These are phyloP conservation scores for Beauveria sp. DNA, from an alignment of 2,329 filamentous ascomycete genomes.

Conservation along the genomic window DNA sequence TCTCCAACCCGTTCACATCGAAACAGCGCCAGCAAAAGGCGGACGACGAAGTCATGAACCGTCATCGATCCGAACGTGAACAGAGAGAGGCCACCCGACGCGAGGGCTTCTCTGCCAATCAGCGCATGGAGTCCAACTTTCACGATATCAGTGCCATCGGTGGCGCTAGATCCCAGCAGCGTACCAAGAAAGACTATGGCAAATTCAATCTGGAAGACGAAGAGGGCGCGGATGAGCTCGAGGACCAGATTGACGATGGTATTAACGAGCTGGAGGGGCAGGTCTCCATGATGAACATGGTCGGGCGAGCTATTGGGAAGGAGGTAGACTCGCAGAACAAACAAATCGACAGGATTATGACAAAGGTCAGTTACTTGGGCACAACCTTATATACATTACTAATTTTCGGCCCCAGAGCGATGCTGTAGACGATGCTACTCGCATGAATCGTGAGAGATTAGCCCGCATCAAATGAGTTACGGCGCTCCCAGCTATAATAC, in stretches of 20 bases:
- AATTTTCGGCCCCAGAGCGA: constrained; percentile 55
- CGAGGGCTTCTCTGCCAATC: constrained; percentile 42
- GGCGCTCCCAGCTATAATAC: neutral
- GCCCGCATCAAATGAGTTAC: constrained; percentile 45
- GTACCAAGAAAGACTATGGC: constrained; percentile 33
- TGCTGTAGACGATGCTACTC: constrained; percentile 71
- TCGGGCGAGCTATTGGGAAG: constrained; percentile 65
- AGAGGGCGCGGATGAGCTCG: constrained; percentile 41
- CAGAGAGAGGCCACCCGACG: constrained; percentile 54
- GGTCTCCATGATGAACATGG: constrained; percentile 62
- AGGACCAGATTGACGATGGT: constrained; percentile 48
- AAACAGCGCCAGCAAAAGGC: constrained; percentile 54
- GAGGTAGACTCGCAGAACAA: constrained; percentile 74
- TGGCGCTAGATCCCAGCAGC: constrained; percentile 20
- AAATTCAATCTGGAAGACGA: constrained; percentile 76
- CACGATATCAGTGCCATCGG: constrained; percentile 29
- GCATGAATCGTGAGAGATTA: constrained; percentile 66
- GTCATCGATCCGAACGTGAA: constrained; percentile 57
- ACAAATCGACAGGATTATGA: constrained; percentile 64
- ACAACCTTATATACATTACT: constrained; percentile 16
- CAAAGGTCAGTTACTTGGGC: constrained; percentile 50
- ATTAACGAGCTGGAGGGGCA: constrained; percentile 61
- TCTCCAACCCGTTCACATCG: constrained; percentile 69
- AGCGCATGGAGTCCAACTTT: constrained; percentile 46
- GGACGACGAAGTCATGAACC: constrained; percentile 62